These are phyloP conservation scores for Rhypophila decipiens DNA, from an alignment of 495 filamentous ascomycete species.

Conservation along the genomic window DNA sequence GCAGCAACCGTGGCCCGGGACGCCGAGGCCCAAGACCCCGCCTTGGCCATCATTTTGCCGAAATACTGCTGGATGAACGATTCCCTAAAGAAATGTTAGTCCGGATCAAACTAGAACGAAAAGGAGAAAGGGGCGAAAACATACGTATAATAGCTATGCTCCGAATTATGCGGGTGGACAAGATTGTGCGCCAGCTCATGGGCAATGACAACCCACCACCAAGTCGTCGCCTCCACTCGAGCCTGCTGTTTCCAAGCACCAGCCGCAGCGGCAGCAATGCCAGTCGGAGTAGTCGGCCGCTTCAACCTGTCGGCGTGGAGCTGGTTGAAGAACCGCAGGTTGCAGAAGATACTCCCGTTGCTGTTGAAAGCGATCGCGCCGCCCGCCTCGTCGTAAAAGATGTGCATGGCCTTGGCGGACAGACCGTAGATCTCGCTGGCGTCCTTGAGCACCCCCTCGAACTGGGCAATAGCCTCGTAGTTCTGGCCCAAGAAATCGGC, in stretches of 20 bases:
- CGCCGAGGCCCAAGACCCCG: slow-evolving; percentile 12
- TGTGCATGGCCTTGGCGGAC: slow-evolving; percentile 55
- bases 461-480: slow-evolving; percentile 56
- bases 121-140: slow-evolving; percentile 14
- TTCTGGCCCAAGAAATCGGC: slow-evolving; percentile 58
- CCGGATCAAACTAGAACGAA: neutral
- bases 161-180: slow-evolving; percentile 67
- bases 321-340: slow-evolving; percentile 78
- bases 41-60: slow-evolving; percentile 39
- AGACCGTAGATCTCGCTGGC: slow-evolving; percentile 66
- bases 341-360: slow-evolving; percentile 85
- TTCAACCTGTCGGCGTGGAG: slow-evolving; percentile 52
- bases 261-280: neutral
- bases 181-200: slow-evolving; percentile 96
- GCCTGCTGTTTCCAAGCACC: slow-evolving; percentile 23
- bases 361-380: slow-evolving; percentile 90
- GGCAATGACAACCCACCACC: slow-evolving; percentile 88
- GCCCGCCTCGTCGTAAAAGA: slow-evolving; percentile 77
- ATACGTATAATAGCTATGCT: slow-evolving; percentile 82
- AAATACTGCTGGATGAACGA: slow-evolving; percentile 47
- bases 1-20: neutral
- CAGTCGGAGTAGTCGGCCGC: too few species aligned
- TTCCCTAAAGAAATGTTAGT: slow-evolving; percentile 25
- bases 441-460: slow-evolving; percentile 64
- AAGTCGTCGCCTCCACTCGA: slow-evolving; percentile 62